Conservation (phyloP, 2,329 filamentous ascomycete genomes). For the Lecanicillium sp. region DNA sequence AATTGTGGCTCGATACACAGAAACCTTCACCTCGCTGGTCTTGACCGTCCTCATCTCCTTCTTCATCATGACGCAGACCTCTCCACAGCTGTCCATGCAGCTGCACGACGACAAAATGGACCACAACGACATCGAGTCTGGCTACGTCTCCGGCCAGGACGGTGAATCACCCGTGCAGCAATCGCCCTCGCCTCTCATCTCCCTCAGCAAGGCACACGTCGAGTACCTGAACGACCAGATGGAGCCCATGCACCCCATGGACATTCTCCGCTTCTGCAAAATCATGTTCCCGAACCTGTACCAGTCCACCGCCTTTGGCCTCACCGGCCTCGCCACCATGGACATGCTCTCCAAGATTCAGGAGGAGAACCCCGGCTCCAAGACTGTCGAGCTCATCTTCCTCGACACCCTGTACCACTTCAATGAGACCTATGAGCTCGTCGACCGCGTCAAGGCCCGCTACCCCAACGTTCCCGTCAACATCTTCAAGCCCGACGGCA, state of each 20-base stretch:
- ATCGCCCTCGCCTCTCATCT: slow-evolving; percentile 59
- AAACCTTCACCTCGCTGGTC: slow-evolving; percentile 11
- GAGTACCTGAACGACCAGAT: slow-evolving; percentile 87
- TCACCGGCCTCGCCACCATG: slow-evolving; percentile 73
- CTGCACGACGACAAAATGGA: slow-evolving; percentile 33
- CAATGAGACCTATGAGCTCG: slow-evolving; percentile 64
- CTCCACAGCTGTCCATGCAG: slow-evolving; percentile 31
- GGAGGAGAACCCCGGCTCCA: slow-evolving; percentile 51
- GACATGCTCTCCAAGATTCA: slow-evolving; percentile 78
- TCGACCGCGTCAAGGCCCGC: slow-evolving; percentile 64
- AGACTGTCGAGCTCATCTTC: slow-evolving; percentile 63
- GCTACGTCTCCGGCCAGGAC: slow-evolving; percentile 60
- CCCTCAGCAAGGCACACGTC: slow-evolving; percentile 81
- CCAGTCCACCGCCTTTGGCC: slow-evolving; percentile 76
- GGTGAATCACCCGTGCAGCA: slow-evolving; percentile 27
- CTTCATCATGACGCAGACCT: slow-evolving; percentile 26
- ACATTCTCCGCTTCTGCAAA: slow-evolving; percentile 88
- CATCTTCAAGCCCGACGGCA: slow-evolving; percentile 79
- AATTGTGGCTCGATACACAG: slow-evolving; percentile 8
- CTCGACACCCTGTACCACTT: slow-evolving; percentile 82
- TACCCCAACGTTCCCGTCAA: slow-evolving; percentile 80
- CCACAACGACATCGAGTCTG: slow-evolving; percentile 60
- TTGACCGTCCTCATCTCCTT: slow-evolving; percentile 24
- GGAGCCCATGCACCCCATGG: slow-evolving; percentile 79
- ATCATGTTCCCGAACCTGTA: slow-evolving; percentile 83